These are phyloP conservation scores for Chalciporus sphaerocephalus DNA, from an alignment of 768 basidiomycete species.

Conservation along the genomic window DNA sequence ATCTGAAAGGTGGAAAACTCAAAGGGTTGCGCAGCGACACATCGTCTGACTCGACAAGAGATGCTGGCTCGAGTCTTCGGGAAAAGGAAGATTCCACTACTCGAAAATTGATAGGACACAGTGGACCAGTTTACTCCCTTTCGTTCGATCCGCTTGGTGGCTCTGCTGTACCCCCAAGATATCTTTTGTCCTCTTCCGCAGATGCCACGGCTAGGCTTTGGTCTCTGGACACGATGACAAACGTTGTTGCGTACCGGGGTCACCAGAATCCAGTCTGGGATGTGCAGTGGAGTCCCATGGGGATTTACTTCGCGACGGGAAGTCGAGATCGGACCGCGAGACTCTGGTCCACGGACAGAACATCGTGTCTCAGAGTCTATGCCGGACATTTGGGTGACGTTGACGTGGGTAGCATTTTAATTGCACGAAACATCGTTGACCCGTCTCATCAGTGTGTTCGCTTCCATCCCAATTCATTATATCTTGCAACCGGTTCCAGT, in stretches of 20 bases:
- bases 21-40: conserved; percentile 76
- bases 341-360: conserved; percentile 93
- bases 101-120: conserved; percentile 95
- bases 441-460: conserved; percentile 66
- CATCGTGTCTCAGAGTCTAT: conserved; percentile 82
- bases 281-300: conserved; percentile 97
- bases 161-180: conserved; percentile 78
- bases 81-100: conserved; percentile 79
- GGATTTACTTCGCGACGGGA: conserved; percentile 96
- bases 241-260: conserved; percentile 89
- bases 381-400: conserved; percentile 97
- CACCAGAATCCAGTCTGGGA: conserved; percentile 99
- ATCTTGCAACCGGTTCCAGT: conserved; percentile 93
- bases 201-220: conserved; percentile 89
- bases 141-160: conserved; percentile 91
- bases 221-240: conserved; percentile 93
- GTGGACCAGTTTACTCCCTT: conserved; percentile 92
- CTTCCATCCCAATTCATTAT: conserved; percentile 97
- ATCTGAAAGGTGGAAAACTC: conserved; percentile 85
- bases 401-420: conserved; percentile 61
- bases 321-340: conserved; percentile 92
- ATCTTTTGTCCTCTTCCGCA: conserved; percentile 87
- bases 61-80: conserved; percentile 60
- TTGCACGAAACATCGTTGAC: conserved; percentile 1
- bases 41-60: conserved; percentile 57